A percentile compares a stretch with the other conserved stretches of the same genome.
Evolutionary conservation across 805 yeast species (phyloP).

Genomic region (Wickerhamomyces xylosicus): DNA sequence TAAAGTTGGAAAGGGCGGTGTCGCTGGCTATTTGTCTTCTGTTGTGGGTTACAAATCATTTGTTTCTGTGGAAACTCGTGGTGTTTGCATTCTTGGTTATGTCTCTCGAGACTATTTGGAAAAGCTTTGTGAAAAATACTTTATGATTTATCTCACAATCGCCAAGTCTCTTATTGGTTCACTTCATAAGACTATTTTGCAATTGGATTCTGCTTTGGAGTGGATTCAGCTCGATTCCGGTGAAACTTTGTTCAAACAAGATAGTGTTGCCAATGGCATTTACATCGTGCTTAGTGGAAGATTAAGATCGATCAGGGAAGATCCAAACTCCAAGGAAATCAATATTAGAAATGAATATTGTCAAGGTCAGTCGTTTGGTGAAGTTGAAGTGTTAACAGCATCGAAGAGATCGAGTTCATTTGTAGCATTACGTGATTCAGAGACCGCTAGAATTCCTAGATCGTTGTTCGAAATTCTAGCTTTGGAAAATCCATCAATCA

Average conservation of each 20-base stretch:
- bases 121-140: conserved; percentile 61
- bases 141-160: conserved; percentile 63
- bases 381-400: conserved; percentile 85
- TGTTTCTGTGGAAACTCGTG: conserved; percentile 54
- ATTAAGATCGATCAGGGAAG: conserved; percentile 41
- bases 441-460: conserved; percentile 87
- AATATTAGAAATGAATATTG: conserved; percentile 66
- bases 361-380: conserved; percentile 92
- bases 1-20: conserved; percentile 62
- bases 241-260: conserved; percentile 66
- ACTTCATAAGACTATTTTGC: conserved; percentile 54
- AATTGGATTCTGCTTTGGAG: conserved; percentile 85
- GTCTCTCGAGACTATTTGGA: conserved; percentile 55
- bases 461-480: conserved; percentile 80
- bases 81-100: conserved; percentile 60
- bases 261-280: conserved; percentile 83
- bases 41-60: conserved; percentile 72
- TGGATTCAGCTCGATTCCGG: conserved; percentile 94
- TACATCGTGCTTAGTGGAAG: conserved; percentile 87
- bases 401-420: conserved; percentile 57
- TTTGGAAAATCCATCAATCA: conserved; percentile 75
- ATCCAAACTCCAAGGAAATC: conserved; percentile 17
- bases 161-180: conserved; percentile 66
- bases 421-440: conserved; percentile 88
- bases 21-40: conserved; percentile 82